Percentiles rank a stretch among this genome's conserved stretches.
These are phyloP conservation scores for Ustilago tritici DNA, from an alignment of 1,284 basidiomycete species.

Conservation along the genomic window DNA sequence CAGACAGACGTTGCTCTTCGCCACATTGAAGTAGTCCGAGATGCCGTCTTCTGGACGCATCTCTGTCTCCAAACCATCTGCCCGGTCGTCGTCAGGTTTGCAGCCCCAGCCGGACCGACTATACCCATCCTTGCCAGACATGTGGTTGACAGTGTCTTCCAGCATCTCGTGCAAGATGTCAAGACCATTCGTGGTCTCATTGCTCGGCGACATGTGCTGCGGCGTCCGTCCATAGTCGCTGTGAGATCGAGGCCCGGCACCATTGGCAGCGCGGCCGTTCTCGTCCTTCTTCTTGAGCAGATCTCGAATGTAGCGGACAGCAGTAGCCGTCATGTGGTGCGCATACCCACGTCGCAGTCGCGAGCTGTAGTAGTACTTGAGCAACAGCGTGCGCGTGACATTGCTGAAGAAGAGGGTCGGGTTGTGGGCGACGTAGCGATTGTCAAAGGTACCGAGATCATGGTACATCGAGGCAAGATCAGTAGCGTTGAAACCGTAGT, in stretches of 20 bases:
- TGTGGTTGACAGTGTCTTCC: constrained; percentile 56
- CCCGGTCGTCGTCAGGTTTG: constrained; percentile 9
- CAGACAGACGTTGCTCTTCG: constrained; percentile 81
- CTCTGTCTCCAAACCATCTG: constrained; percentile 17
- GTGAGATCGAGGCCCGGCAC: neutral
- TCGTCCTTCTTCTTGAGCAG: constrained; percentile 50
- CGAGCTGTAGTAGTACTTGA: constrained; percentile 90
- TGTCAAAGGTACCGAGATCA: constrained; percentile 86
- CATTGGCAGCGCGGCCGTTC: constrained; percentile 6
- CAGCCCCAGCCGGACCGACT: constrained; percentile 34
- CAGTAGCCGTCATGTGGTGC: constrained; percentile 85
- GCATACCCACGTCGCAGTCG: constrained; percentile 80
- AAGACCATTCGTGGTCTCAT: constrained; percentile 9
- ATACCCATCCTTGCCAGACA: constrained; percentile 43
- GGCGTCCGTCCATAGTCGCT: constrained; percentile 2
- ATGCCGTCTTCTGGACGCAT: constrained; percentile 62
- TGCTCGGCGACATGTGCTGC: constrained; percentile 18
- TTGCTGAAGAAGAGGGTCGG: constrained; percentile 86
- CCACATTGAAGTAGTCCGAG: constrained; percentile 71
- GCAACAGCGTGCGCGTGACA: constrained; percentile 82
- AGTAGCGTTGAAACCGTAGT: constrained; percentile 18
- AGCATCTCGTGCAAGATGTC: constrained; percentile 68
- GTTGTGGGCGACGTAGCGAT: constrained; percentile 90
- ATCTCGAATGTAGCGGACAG: constrained; percentile 62
- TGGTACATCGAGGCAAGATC: constrained; percentile 72